phyloP scores from a whole-genome alignment of 139 green algal genomes.

The Haematococcus sp. region DNA sequence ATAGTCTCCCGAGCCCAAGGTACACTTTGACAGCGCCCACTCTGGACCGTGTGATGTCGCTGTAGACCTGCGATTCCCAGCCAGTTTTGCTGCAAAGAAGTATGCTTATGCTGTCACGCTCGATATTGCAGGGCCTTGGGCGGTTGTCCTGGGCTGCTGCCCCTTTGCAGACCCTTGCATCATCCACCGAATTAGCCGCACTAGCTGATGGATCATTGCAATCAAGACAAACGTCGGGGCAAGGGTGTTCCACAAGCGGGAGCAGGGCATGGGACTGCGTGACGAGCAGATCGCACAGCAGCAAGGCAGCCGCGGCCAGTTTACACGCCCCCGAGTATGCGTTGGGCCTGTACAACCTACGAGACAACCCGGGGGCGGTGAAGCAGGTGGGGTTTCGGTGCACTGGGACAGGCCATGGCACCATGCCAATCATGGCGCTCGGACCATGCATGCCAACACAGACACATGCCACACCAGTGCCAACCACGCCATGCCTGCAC shows the following conservation, averaged over 20 bases:
- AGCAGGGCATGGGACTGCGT: background rate
- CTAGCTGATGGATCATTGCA: too few species aligned
- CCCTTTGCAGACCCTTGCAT: too few species aligned
- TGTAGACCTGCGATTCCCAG: too few species aligned
- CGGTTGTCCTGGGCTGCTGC: too few species aligned
- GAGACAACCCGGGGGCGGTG: slow-evolving; percentile 64
- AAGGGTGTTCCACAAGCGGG: background rate
- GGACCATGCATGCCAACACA: background rate
- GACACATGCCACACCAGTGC: background rate
- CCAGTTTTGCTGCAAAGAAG: too few species aligned
- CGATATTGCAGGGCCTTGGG: too few species aligned
- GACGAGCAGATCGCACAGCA: background rate
- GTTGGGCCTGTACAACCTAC: slow-evolving; percentile 56
- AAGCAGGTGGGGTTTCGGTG: slow-evolving; percentile 39
- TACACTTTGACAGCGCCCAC: too few species aligned
- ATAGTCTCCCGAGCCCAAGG: background rate
- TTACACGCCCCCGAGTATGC: slow-evolving; percentile 21
- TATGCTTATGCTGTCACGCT: too few species aligned
- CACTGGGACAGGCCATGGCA: too few species aligned
- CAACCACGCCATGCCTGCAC: background rate
- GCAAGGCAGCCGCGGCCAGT: background rate
- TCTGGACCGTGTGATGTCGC: too few species aligned
- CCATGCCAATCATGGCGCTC: background rate
- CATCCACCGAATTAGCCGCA: too few species aligned
- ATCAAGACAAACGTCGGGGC: too few species aligned